Base-by-base conservation (phyloP, 1,139 yeast genomes). In the Pichia sp. region DNA sequence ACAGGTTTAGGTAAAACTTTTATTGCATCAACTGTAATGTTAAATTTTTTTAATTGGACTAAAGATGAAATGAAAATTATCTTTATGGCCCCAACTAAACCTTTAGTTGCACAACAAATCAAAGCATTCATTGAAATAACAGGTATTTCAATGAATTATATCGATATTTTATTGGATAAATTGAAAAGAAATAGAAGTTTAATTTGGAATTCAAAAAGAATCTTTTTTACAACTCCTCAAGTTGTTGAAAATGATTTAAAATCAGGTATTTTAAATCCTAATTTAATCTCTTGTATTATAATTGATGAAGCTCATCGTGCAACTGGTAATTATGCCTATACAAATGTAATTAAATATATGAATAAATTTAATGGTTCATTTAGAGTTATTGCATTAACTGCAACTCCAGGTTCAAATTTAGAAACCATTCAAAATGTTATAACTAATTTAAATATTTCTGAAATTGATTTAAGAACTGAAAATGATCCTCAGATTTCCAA, bases 1-100 rank as follows among this genome's bases (percentile, higher is more conserved):
- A 95, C 99, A 0, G 99, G 99, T 59, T 75, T 91, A 67, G 99
- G 99, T 46, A 95, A 95, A 69, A 95, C 99, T 0, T 90, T 95
- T 60, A 90, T 95, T 62, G 98, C 99, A 2, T 83, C 95, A 44
- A 85, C 96, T 0, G 95, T 93, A 31, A 95, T 95, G 89, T 74
- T 91, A 53, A 95, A 95, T 65, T 95, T 79, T 70, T 83, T 79
- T 60, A 72, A 96, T 48, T 95, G 99, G 99, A 87, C 84, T 48
- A 80, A 79, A 10, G 69, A 71, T 16, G 81, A 90, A 6, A 43
- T 51, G 53, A 93, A 90, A 64, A 81, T 93, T 58, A 79, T 95
- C 7, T 95, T 95, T 65, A 84, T 93, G 84, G 99, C 99, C 0
- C 99, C 99, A 0, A 95, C 99, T 0, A 76, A 90, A 59, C 99